Percentiles rank a stretch among this genome's conserved stretches.
These are phyloP conservation scores for Trametes pubescens DNA, from an alignment of 1,284 basidiomycete species.

Conservation along the genomic window DNA sequence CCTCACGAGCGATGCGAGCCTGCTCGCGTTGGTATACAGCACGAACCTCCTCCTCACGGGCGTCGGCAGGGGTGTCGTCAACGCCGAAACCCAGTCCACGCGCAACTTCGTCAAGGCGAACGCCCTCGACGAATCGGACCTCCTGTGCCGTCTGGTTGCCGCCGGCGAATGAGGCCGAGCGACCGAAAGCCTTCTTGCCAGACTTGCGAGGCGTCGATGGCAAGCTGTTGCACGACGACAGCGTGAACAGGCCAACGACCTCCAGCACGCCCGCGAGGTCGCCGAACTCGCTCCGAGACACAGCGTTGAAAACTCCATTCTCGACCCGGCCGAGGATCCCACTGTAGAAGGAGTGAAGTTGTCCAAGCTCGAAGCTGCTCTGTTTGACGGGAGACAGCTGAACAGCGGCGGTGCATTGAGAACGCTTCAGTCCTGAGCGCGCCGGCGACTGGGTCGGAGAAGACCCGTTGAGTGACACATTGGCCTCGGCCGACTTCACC, in stretches of 20 bases:
- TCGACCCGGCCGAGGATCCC: conserved; percentile 64
- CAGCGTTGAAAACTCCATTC: conserved; percentile 62
- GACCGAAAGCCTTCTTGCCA: conserved; percentile 56
- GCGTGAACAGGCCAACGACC: conserved; percentile 68
- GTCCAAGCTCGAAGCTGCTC: conserved; percentile 59
- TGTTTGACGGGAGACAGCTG: conserved; percentile 34
- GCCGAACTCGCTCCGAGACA: conserved; percentile 77
- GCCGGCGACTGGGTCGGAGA: conserved; percentile 47
- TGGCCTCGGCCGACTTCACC: conserved; percentile 63
- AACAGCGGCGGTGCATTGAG: conserved; percentile 42
- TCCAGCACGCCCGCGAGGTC: conserved; percentile 78
- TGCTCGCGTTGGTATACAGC: conserved; percentile 75
- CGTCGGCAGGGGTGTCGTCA: conserved; percentile 48
- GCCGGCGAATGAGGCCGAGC: conserved; percentile 64
- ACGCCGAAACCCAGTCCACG: conserved; percentile 66
- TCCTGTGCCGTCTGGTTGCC: conserved; percentile 54
- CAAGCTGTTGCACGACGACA: conserved; percentile 44
- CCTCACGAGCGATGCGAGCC: conserved; percentile 60
- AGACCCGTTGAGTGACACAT: conserved; percentile 56
- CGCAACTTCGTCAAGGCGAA: conserved; percentile 69
- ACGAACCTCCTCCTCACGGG: conserved; percentile 71
- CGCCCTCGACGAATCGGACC: conserved; percentile 61
- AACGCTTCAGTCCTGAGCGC: conserved; percentile 60
- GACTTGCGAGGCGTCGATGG: conserved; percentile 49
- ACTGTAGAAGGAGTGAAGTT: conserved; percentile 71